Evolutionary conservation across 495 filamentous ascomycete species (phyloP), one percentile per base, ranked within the genome.

Genomic region (Penicillium mononematosum): DNA sequence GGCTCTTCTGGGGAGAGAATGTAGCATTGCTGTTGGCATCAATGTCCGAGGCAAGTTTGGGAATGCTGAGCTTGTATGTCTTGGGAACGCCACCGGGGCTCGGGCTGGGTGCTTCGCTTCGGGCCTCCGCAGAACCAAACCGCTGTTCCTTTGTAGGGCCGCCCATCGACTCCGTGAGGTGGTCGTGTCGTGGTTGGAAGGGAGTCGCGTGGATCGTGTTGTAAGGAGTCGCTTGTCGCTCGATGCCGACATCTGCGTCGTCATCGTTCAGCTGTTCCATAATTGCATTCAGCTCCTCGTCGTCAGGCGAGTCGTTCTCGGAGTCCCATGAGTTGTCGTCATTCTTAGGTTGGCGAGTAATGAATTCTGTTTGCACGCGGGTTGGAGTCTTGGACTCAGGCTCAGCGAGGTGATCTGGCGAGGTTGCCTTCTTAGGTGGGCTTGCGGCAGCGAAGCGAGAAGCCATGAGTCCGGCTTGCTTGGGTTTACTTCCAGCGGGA

Each of bases 271-370:
- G 78, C 46, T 91, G 87, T 17, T 86, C 85, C 89, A 96, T 94
- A 50, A 96, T 79, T 25, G 84, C 89, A 70, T 96, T 90, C 59
- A 95, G 85, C 66, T 95, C 90, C 53, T 87, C 85, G 58, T 89
- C 87, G 42, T 88, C 85, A 22, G 83, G 83, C 0, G 75, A 76
- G 19, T 73, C 74, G 5, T 68, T 58, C 10, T 55, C 71, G 20
- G 70, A 67, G 32, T 69, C 65, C 22, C 61, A 50, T n/a, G 59
- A 48, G 11, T 49, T 41, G 14, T 41, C 49, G 19, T 61, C 56
- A 25, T 66, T 59, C 7, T 39, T 27, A 39, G 32, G 43, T 6
- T 47, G 16, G 2, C 42, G 32, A 36, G 31, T 19, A 20, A 55
- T 47, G 32, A 38, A 39, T 29, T 47, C 17, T 38, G 52, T 3